Evolutionary conservation across 2,329 filamentous ascomycete species (phyloP).

Genomic region (Clarireedia hainanense): DNA sequence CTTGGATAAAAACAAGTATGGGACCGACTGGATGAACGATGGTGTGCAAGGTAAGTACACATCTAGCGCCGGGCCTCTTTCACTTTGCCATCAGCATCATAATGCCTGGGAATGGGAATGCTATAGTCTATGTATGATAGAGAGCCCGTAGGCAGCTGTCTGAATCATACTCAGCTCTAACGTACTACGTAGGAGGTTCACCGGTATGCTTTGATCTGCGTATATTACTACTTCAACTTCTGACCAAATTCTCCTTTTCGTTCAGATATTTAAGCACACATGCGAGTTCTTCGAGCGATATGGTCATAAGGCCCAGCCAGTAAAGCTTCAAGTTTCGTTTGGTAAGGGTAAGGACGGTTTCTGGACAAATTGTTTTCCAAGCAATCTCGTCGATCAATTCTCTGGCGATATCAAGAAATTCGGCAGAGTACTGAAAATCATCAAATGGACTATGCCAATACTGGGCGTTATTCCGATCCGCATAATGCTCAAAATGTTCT

Average conservation of each 20-base stretch:
- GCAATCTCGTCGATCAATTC: slow-evolving; percentile 46
- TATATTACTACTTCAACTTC: slow-evolving; percentile 27
- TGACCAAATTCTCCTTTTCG: slow-evolving; percentile 9
- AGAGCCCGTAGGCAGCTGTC: neutral
- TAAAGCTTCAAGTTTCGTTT: slow-evolving; percentile 56
- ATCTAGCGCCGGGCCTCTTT: too few species aligned
- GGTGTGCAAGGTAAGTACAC: slow-evolving; percentile 48
- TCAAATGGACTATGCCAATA: slow-evolving; percentile 52
- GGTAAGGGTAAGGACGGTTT: slow-evolving; percentile 50
- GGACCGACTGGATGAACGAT: slow-evolving; percentile 54
- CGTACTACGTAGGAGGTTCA: neutral
- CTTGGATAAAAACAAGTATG: slow-evolving; percentile 47
- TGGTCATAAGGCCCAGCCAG: slow-evolving; percentile 46
- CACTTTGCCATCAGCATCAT: too few species aligned
- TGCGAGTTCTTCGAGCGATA: slow-evolving; percentile 56
- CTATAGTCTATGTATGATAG: too few species aligned
- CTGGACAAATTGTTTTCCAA: slow-evolving; percentile 60
- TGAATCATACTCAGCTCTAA: neutral
- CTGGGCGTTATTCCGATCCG: slow-evolving; percentile 56
- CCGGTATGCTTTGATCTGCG: slow-evolving; percentile 5
- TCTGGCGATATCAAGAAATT: slow-evolving; percentile 50
- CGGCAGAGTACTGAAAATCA: slow-evolving; percentile 30
- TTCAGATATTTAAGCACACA: slow-evolving; percentile 57
- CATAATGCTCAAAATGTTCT: slow-evolving; percentile 57
- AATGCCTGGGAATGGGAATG: too few species aligned